Base-by-base conservation (phyloP, 129 eudicot genomes). In the Ambrosia artemisiifolia region DNA sequence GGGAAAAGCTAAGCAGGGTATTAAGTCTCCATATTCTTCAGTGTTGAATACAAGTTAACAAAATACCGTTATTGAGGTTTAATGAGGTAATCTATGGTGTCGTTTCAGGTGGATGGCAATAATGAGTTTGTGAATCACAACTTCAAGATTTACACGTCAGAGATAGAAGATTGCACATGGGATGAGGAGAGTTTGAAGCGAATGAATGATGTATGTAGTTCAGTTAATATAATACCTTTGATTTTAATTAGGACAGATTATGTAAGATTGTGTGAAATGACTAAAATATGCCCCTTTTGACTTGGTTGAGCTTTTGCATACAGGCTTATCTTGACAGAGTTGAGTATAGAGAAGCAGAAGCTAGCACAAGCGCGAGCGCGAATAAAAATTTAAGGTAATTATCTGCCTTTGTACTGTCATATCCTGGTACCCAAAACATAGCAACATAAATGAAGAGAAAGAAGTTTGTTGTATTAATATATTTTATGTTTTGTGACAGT, bases 1-100 rank as follows among this genome's bases (percentile, higher is more conserved):
- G 99, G 99, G 99, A 94, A 73, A 94, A 90, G 81, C 82, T 94
- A 62, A 84, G 84, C 81, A 97, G 90, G 97, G 99, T 90, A 81
- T 75, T 50, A 24, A 47, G 19, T 24, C 69, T 61, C 40, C 35
- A 63, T 34, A 2, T 67, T 54, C 46, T 61, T 65, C 12, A 1
- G 11, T 60, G 33, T 32, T 13, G 19, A 60, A 33, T 60, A 60
- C 42, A 32, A 60, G 19, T 60, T 32, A 32, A 60, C 43, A 30
- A 60, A 17, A 60, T 60, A 30, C 42, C 40, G 13, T 32, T 40
- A 40, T 2, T 60, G 14, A 60, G 32, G 13, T 46, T 35, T 63
- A 12, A 12, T 48, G 6, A 36, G 64, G 40, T 57, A 11, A 32
- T 13, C 33, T 60, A 67, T 19, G 70, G 18, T 60, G 40, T 66